These are phyloP conservation scores for Porcisia deanei DNA, from an alignment of 208 protist species.

Conservation along the genomic window DNA sequence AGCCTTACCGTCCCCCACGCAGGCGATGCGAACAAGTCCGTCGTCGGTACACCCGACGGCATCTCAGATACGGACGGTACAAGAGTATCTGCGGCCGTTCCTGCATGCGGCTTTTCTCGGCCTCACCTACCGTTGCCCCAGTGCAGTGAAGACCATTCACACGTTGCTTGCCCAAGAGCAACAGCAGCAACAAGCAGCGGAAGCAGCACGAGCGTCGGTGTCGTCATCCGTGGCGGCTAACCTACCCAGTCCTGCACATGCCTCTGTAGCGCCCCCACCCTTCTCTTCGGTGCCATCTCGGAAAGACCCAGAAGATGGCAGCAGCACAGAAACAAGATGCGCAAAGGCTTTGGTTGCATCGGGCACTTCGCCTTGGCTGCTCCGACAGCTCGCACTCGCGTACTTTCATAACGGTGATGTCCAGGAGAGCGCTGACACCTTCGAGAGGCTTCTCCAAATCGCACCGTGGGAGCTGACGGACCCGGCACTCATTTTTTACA, in stretches of 20 bases:
- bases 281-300: background rate
- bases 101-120: conserved; percentile 34
- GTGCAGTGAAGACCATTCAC: conserved; percentile 26
- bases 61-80: conserved; percentile 15
- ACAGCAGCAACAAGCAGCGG: conserved; percentile 11
- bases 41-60: conserved; percentile 10
- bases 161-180: conserved; percentile 8
- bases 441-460: conserved; percentile 41
- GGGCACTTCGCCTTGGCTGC: conserved; percentile 40
- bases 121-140: conserved; percentile 38
- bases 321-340: background rate
- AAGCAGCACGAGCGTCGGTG: background rate
- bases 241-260: background rate
- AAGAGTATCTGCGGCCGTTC: conserved; percentile 32
- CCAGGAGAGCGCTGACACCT: conserved; percentile 50
- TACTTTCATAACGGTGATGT: conserved; percentile 81
- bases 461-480: conserved; percentile 65
- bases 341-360: background rate
- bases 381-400: conserved; percentile 58
- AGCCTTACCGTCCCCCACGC: background rate
- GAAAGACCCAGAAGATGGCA: background rate
- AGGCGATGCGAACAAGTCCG: background rate
- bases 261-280: background rate
- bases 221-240: background rate
- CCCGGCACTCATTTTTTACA: conserved; percentile 90